Base-by-base conservation (phyloP, 129 eudicot genomes). In the Apium graveolens region DNA sequence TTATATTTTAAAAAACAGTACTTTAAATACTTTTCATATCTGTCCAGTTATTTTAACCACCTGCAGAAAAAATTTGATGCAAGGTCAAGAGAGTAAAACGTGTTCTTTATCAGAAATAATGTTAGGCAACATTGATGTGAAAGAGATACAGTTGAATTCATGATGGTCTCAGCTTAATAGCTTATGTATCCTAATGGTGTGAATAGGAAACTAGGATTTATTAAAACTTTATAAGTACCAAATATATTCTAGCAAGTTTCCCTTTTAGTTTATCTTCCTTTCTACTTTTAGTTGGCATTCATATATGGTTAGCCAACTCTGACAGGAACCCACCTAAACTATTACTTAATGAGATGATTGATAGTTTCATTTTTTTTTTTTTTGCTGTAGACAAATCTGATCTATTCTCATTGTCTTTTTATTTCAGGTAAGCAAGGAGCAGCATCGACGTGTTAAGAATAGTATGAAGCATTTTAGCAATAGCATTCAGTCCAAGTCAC, bases 401-500 rank as follows among this genome's bases (percentile, higher is more conserved):
- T 65, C 39, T 42, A 21, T 60, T 42, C 41, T 29, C 27, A 51
- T 60, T 43, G n/a, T 63, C 42, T 53, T 51, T 71, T 38, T 38
- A 2, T 35, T 68, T 74, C 90, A 95, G 98, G 93, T 96, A 63
- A 96, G 99, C 93, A 92, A 86, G 84, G 89, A 85, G 83, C 99
- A 96, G 79, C 95, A 96, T 86, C 89, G 89, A 75, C 91, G 87
- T 78, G 90, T 96, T 74, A 95, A 86, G 87, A 95, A 87, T 79
- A 92, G 89, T 80, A 89, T 96, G 95, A 90, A 89, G 85, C 89
- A 90, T 72, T 81, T 89, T 74, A 83, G 91, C 79, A 86, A 81
- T 81, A 85, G 95, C 84, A 89, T 92, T 43, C 92, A 86, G 70
- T 82, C 83, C 5, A 86, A 81, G 88, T 84, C 96, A 83, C 89